Evolutionary conservation across 1,284 basidiomycete species (phyloP).

Genomic region (Hemileia vastatrix): DNA sequence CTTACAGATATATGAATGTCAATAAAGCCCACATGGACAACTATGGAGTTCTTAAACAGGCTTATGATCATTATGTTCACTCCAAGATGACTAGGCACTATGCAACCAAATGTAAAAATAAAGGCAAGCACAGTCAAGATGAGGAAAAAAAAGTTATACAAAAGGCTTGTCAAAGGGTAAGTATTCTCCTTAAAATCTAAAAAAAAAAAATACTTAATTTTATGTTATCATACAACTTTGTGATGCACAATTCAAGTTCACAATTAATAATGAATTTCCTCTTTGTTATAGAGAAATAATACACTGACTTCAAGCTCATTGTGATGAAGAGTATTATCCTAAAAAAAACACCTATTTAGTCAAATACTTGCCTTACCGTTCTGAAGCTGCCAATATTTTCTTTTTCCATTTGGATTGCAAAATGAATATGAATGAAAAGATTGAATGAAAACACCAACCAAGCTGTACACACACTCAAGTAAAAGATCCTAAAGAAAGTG

Average conservation of each 20-base stretch:
- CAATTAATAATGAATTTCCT: conserved; percentile 1
- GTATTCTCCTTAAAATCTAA: too few species aligned
- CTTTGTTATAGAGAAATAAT: background rate
- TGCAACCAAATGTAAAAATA: too few species aligned
- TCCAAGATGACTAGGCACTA: too few species aligned
- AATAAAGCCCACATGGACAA: background rate
- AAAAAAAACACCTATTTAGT: background rate
- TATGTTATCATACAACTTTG: background rate
- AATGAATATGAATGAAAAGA: too few species aligned
- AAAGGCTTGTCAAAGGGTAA: conserved; percentile 4
- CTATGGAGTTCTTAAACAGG: too few species aligned
- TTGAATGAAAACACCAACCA: too few species aligned
- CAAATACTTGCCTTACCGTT: background rate
- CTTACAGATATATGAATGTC: conserved; percentile 7
- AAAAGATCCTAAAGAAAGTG: too few species aligned
- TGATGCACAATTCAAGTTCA: background rate
- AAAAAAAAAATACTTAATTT: background rate
- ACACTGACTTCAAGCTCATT: background rate
- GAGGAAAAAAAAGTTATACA: background rate
- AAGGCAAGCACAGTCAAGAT: background rate
- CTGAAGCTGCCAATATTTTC: conserved; percentile 1
- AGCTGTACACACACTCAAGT: too few species aligned
- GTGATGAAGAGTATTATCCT: background rate
- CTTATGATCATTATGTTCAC: too few species aligned
- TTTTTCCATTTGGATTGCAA: background rate